Evolutionary conservation across 352 stramenopile genomes (phyloP).

Genomic region (Phytophthora tentaculata): DNA sequence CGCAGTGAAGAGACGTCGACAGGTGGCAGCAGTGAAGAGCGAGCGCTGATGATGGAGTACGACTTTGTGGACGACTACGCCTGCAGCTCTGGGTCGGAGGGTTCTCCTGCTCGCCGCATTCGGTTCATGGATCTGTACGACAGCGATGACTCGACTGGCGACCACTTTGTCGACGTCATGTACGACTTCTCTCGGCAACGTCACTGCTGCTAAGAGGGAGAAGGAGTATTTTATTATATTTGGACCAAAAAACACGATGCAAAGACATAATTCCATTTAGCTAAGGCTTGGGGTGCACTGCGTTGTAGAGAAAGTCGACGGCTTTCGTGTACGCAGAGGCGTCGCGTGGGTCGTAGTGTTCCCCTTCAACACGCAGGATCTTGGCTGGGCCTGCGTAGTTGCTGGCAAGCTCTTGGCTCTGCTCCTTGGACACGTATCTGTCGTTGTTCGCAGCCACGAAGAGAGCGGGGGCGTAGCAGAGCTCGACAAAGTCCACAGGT

Average conservation of each 20-base stretch:
- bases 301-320: constrained; percentile 67
- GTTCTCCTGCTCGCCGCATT: constrained; percentile 60
- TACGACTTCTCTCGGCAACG: constrained; percentile 53
- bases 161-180: constrained; percentile 80
- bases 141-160: constrained; percentile 46
- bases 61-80: constrained; percentile 82
- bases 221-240: constrained; percentile 37
- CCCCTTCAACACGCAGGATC: constrained; percentile 59
- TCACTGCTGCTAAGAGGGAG: constrained; percentile 29
- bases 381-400: constrained; percentile 69
- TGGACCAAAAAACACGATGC: constrained; percentile 12
- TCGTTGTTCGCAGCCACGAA: constrained; percentile 73
- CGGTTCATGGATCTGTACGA: constrained; percentile 70
- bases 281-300: constrained; percentile 48
- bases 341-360: constrained; percentile 67
- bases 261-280: constrained; percentile 3
- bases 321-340: constrained; percentile 55
- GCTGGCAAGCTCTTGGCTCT: constrained; percentile 68
- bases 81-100: constrained; percentile 47
- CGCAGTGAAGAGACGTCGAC: constrained; percentile 26
- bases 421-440: constrained; percentile 66
- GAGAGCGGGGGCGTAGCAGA: constrained; percentile 74
- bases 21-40: constrained; percentile 32
- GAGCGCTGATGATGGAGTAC: constrained; percentile 64
- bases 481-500: constrained; percentile 72